Evolutionary conservation across 108 stramenopile genomes (phyloP).

Genomic region (Aurantiochytrium sp.): DNA sequence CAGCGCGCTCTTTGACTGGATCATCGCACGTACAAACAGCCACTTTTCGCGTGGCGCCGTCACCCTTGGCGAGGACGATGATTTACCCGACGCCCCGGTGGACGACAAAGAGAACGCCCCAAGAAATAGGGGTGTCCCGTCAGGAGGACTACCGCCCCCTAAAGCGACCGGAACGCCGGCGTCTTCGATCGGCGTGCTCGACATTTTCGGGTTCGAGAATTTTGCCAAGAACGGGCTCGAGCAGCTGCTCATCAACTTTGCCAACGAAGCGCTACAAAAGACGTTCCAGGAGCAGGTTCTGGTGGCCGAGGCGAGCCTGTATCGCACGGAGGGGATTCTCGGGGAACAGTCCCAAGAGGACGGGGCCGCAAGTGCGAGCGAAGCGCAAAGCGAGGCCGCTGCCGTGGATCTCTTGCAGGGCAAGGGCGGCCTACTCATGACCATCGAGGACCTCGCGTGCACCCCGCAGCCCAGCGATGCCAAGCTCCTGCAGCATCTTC

Average conservation of each 20-base stretch:
- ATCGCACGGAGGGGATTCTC: constrained; percentile 53
- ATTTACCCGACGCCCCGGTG: too few species aligned
- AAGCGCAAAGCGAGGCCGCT: constrained; percentile 75
- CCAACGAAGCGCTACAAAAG: constrained; percentile 65
- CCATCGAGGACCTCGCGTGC: constrained; percentile 70
- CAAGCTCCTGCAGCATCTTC: neutral
- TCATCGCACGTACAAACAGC: constrained; percentile 76
- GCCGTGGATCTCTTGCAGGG: constrained; percentile 34
- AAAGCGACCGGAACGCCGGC: too few species aligned
- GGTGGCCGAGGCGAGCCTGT: constrained; percentile 58
- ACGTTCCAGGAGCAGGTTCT: constrained; percentile 56
- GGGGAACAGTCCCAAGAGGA: too few species aligned
- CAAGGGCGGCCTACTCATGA: constrained; percentile 41
- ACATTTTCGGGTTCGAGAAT: constrained; percentile 67
- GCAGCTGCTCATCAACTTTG: constrained; percentile 56
- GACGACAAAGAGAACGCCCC: neutral
- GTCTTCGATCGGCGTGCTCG: constrained; percentile 51
- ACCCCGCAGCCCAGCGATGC: constrained; percentile 70
- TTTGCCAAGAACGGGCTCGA: constrained; percentile 52
- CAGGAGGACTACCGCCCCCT: too few species aligned
- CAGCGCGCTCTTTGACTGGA: constrained; percentile 78
- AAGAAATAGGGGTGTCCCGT: too few species aligned
- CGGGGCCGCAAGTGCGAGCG: too few species aligned
- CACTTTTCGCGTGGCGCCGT: constrained; percentile 51
- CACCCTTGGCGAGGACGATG: neutral